These are phyloP conservation scores for Penicillium paradoxum DNA, from an alignment of 495 filamentous ascomycete genomes.

Conservation along the genomic window DNA sequence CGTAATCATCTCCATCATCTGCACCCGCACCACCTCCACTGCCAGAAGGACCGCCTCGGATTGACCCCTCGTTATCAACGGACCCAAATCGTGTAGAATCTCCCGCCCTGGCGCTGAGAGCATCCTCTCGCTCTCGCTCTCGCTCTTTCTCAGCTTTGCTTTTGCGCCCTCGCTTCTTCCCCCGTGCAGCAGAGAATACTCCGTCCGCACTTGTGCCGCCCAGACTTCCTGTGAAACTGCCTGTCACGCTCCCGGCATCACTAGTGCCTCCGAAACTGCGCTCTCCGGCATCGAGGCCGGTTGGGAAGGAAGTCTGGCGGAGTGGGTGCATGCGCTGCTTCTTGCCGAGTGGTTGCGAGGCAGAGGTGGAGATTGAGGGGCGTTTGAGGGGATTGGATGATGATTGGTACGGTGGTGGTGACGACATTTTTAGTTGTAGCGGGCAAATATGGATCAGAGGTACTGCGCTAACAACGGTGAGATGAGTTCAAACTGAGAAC, in stretches of 20 bases:
- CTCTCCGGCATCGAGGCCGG: constrained; percentile 40
- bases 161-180: constrained; percentile 62
- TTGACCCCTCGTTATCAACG: constrained; percentile 38
- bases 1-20: constrained; percentile 63
- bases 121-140: constrained; percentile 45
- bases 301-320: constrained; percentile 85
- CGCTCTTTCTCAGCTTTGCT: constrained; percentile 52
- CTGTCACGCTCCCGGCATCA: constrained; percentile 63
- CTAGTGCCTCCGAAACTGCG: constrained; percentile 66
- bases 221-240: constrained; percentile 49
- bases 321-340: constrained; percentile 62
- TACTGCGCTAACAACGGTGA: background rate
- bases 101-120: constrained; percentile 43
- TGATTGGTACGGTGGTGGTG: constrained; percentile 36
- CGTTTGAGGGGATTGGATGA: constrained; percentile 41
- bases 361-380: constrained; percentile 36
- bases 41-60: constrained; percentile 31
- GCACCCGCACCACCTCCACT: constrained; percentile 43
- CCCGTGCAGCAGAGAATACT: constrained; percentile 33
- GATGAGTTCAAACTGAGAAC: background rate
- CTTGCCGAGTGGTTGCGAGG: constrained; percentile 31
- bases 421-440: constrained; percentile 34
- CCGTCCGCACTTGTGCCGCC: constrained; percentile 52
- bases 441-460: too few species aligned
- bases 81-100: constrained; percentile 44